Percentiles rank a stretch among this genome's conserved stretches.
phyloP scores from a whole-genome alignment of 495 filamentous ascomycete species.

The Chaetomidium leptoderma region DNA sequence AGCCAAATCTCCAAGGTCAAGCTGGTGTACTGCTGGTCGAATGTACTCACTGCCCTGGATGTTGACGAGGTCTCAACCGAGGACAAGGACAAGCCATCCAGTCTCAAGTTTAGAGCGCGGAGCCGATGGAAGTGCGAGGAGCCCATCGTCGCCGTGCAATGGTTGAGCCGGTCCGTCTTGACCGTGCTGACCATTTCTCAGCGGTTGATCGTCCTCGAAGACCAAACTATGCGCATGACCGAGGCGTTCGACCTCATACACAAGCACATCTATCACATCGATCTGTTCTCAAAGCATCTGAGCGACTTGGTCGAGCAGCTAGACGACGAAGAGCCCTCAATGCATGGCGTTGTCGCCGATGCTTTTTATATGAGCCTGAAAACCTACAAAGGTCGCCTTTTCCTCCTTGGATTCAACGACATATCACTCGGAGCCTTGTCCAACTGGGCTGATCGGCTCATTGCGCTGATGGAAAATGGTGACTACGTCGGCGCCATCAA shows the following conservation, averaged over 20 bases:
- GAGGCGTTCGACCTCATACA: slow-evolving; percentile 90
- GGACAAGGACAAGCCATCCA: slow-evolving; percentile 64
- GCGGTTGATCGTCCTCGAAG: slow-evolving; percentile 86
- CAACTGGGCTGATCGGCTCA: slow-evolving; percentile 97
- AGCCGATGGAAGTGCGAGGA: slow-evolving; percentile 93
- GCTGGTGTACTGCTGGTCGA: slow-evolving; percentile 98
- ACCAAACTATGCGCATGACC: slow-evolving; percentile 79
- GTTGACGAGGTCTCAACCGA: slow-evolving; percentile 69
- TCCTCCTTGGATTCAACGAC: slow-evolving; percentile 86
- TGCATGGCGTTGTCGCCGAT: slow-evolving; percentile 95
- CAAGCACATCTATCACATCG: slow-evolving; percentile 86
- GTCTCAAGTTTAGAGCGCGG: slow-evolving; percentile 71
- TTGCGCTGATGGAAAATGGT: slow-evolving; percentile 91
- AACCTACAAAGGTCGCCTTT: slow-evolving; percentile 88
- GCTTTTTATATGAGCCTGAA: slow-evolving; percentile 97
- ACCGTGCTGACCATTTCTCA: slow-evolving; percentile 91
- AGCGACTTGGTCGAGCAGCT: slow-evolving; percentile 79
- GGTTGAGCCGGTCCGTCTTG: slow-evolving; percentile 90
- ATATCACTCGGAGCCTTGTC: slow-evolving; percentile 83
- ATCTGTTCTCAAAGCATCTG: slow-evolving; percentile 80
- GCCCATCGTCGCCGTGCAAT: slow-evolving; percentile 93
- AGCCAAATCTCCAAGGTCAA: slow-evolving; percentile 67
- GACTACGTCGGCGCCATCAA: slow-evolving; percentile 88
- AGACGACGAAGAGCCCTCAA: slow-evolving; percentile 79
- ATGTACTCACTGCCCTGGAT: slow-evolving; percentile 87